phyloP scores from a whole-genome alignment of 108 stramenopile genomes.

The Conticribra weissflogii region DNA sequence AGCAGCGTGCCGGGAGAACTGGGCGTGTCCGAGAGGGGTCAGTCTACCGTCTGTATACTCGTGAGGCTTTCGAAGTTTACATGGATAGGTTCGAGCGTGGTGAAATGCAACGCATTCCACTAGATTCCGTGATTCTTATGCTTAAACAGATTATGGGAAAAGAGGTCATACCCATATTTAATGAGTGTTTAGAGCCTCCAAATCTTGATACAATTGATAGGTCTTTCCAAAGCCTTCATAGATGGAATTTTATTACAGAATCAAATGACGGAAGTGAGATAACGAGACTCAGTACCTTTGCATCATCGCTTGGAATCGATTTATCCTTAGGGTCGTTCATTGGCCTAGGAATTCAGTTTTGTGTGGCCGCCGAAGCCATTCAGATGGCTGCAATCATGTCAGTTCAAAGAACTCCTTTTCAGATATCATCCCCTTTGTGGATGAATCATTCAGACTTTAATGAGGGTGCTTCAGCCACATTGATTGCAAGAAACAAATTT shows the following conservation, averaged over 20 bases:
- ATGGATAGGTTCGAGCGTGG: slow-evolving; percentile 78
- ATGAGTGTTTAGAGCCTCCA: slow-evolving; percentile 86
- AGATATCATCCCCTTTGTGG: slow-evolving; percentile 70
- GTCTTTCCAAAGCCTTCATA: slow-evolving; percentile 75
- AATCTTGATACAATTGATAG: slow-evolving; percentile 67
- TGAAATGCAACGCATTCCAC: slow-evolving; percentile 81
- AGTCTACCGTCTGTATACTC: slow-evolving; percentile 89
- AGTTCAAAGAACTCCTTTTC: slow-evolving; percentile 79
- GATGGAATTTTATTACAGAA: slow-evolving; percentile 62
- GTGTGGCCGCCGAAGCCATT: slow-evolving; percentile 80
- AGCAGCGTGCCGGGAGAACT: slow-evolving; percentile 95
- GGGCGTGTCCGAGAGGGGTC: slow-evolving; percentile 84
- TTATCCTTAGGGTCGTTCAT: slow-evolving; percentile 73
- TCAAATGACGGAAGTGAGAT: slow-evolving; percentile 73
- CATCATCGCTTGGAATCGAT: slow-evolving; percentile 78
- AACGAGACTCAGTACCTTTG: slow-evolving; percentile 75
- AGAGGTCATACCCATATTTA: slow-evolving; percentile 66
- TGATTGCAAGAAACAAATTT: slow-evolving; percentile 61
- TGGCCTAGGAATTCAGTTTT: slow-evolving; percentile 87
- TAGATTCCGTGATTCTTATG: slow-evolving; percentile 51
- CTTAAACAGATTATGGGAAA: slow-evolving; percentile 76
- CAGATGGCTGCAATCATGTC: slow-evolving; percentile 81
- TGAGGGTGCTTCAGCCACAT: slow-evolving; percentile 51
- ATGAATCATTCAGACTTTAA: slow-evolving; percentile 65
- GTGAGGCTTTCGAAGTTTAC: slow-evolving; percentile 57